phyloP scores from a whole-genome alignment of 2,329 filamentous ascomycete genomes.

The Hymenoscyphus repandus region DNA sequence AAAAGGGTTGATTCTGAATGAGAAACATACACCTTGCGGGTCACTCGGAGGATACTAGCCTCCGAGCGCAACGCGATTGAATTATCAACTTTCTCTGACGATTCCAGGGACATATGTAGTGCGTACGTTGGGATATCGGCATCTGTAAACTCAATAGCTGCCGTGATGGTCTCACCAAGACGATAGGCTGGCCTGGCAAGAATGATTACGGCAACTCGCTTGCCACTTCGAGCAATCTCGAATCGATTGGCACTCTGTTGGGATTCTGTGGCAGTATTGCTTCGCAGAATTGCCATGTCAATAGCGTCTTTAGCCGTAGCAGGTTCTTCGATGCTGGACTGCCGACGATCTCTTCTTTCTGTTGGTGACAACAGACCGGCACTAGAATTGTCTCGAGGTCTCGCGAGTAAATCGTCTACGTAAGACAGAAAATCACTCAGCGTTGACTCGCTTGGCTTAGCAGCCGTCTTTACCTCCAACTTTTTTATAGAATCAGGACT shows the following conservation, averaged over 20 bases:
- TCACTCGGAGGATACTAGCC: constrained; percentile 81
- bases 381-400: constrained; percentile 47
- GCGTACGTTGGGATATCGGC: constrained; percentile 80
- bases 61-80: constrained; percentile 78
- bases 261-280: constrained; percentile 62
- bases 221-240: constrained; percentile 89
- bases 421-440: constrained; percentile 68
- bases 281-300: constrained; percentile 82
- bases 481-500: constrained; percentile 9
- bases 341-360: constrained; percentile 49
- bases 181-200: constrained; percentile 84
- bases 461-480: constrained; percentile 24
- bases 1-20: constrained; percentile 80
- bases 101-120: constrained; percentile 78
- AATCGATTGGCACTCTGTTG: constrained; percentile 86
- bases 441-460: constrained; percentile 32
- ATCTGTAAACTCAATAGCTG: constrained; percentile 76
- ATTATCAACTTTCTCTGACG: constrained; percentile 75
- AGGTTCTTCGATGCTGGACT: constrained; percentile 50
- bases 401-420: constrained; percentile 67
- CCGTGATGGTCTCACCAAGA: constrained; percentile 79
- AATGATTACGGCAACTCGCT: constrained; percentile 84
- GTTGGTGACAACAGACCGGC: constrained; percentile 69
- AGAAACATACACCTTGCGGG: constrained; percentile 72
- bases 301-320: constrained; percentile 76